Conservation (phyloP, 305 asterid genomes). For the Stenogyne calaminthoides region DNA sequence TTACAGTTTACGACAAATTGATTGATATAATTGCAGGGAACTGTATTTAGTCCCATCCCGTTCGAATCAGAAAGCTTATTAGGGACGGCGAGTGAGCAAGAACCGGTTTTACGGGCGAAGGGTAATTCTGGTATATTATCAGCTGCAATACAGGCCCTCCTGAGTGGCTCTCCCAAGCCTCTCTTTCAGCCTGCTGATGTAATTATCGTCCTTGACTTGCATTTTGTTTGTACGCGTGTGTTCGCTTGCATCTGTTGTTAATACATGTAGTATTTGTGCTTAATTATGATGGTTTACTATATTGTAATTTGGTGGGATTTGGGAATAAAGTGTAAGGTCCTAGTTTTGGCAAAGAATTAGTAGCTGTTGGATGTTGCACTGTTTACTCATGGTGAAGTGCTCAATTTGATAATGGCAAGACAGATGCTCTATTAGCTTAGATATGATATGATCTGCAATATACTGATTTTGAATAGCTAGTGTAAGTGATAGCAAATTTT, state of each 20-base stretch:
- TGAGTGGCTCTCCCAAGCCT: conserved; percentile 53
- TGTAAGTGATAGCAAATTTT: neutral
- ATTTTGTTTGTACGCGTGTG: neutral
- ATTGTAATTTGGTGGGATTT: conserved; percentile 5
- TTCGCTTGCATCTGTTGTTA: conserved; percentile 1
- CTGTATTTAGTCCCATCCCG: conserved; percentile 67
- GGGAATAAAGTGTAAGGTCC: neutral
- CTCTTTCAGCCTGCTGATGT: conserved; percentile 68
- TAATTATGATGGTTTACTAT: no score
- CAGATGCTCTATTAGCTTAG: neutral
- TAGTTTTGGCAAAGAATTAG: conserved; percentile 3
- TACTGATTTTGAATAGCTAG: neutral
- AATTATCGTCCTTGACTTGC: conserved; percentile 21
- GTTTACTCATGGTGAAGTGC: neutral
- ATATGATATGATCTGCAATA: conserved; percentile 10
- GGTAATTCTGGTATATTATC: conserved; percentile 46
- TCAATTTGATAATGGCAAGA: conserved; percentile 1
- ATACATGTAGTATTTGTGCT: no score
- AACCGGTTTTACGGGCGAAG: conserved; percentile 37
- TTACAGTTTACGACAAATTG: conserved; percentile 8
- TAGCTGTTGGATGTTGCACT: conserved; percentile 5
- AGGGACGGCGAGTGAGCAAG: conserved; percentile 45
- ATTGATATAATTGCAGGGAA: conserved; percentile 57
- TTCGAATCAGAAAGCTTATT: conserved; percentile 54
- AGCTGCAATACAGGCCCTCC: conserved; percentile 45